Evolutionary conservation across 2,329 filamentous ascomycete species (phyloP).

Genomic region (Neonectria coccinea): DNA sequence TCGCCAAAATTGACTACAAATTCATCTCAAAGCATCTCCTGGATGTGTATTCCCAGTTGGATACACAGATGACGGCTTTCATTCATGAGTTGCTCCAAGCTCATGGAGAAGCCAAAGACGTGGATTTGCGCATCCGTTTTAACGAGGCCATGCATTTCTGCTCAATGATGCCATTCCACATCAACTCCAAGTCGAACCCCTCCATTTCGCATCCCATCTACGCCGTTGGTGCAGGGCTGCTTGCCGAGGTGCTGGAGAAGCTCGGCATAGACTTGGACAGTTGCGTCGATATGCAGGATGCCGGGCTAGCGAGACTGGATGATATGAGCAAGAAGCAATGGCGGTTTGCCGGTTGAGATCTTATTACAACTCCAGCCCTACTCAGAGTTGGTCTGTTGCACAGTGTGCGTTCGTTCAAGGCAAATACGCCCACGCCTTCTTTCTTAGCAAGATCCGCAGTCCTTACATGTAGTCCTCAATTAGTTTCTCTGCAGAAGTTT

Average conservation of each 20-base stretch:
- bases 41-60: neutral
- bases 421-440: neutral
- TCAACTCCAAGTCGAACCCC: constrained; percentile 20
- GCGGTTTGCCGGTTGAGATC: constrained; percentile 10
- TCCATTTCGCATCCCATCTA: constrained; percentile 16
- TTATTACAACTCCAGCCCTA: neutral
- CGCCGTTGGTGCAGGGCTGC: constrained; percentile 12
- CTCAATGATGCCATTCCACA: constrained; percentile 16
- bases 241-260: constrained; percentile 14
- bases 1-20: neutral
- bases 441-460: neutral
- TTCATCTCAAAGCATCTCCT: neutral
- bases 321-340: constrained; percentile 17
- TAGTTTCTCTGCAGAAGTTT: neutral
- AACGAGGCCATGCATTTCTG: constrained; percentile 19
- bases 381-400: neutral
- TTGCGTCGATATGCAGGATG: constrained; percentile 9
- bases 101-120: constrained; percentile 13
- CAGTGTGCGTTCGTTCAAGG: neutral
- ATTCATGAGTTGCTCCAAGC: constrained; percentile 10
- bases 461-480: neutral
- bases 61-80: neutral
- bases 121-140: constrained; percentile 13
- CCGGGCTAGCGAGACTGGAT: constrained; percentile 8
- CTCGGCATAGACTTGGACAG: constrained; percentile 10